Evolutionary conservation across 2,329 filamentous ascomycete genomes (phyloP), one percentile per base, ranked within the genome.

Genomic region (Coniosporium tulheliwenetii): DNA sequence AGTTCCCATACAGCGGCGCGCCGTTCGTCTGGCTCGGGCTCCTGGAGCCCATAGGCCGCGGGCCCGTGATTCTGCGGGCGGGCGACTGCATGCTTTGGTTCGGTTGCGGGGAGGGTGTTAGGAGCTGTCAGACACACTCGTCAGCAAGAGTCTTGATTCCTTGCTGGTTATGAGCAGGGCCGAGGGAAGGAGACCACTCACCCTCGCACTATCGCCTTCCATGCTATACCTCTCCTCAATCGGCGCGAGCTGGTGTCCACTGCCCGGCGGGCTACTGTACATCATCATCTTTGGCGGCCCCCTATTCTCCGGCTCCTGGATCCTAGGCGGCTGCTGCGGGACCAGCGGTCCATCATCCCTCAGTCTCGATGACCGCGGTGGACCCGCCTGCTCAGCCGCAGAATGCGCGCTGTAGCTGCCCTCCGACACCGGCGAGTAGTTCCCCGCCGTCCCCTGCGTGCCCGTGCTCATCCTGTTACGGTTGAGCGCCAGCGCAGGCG

Each of bases 291-390:
- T 37, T 29, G 10, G 16, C 29, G 30, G 40, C 36, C 16, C 13
- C 14, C 4, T 40, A 40, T 30, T 41, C 38, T 30, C 37, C 30
- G 13, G 42, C 39, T 7, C 42, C 40, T 37, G 19, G 32, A 30
- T 46, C 42, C 3, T 41, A 37, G 14, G 36, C 8, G 64, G 59
- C 31, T 64, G 61, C 37, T 67, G 65, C 10, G 75, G 75, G 15
- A 79, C 59, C 37, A 79, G 58, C 5, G 75, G 75, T 0, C 72
- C 74, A 15, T 75, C 68, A 42, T 77, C 71, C 42, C 61, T 61
- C 43, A 71, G 55, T 51, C 73, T 73, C 12, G 69, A 65, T n/a
- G 67, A 65, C 37, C 70, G 63, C 10, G 69, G 48, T 46, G 38
- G 29, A 30, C 37, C 41, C 29, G 53, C 53, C 41, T 61, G 56